phyloP scores from a whole-genome alignment of 2,329 filamentous ascomycete species.

The Xylariaceae sp. region DNA sequence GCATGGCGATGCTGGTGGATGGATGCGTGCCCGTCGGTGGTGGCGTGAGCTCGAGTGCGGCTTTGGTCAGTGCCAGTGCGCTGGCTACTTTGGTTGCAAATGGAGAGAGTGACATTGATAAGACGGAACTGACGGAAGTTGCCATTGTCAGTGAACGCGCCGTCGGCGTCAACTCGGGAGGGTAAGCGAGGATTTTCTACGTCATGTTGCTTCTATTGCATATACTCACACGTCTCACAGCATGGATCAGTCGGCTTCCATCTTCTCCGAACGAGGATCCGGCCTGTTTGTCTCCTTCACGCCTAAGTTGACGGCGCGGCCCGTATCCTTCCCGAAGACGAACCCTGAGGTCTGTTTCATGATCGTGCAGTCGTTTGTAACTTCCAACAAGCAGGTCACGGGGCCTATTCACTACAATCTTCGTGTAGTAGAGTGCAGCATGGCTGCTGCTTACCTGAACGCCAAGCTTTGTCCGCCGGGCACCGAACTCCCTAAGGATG shows the following conservation, averaged over 20 bases:
- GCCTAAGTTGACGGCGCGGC: conserved; percentile 67
- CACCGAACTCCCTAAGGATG: conserved; percentile 65
- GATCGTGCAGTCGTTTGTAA: conserved; percentile 90
- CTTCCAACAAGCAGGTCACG: conserved; percentile 90
- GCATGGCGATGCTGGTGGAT: conserved; percentile 85
- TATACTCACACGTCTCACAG: conserved; percentile 39
- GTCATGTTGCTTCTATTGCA: conserved; percentile 17
- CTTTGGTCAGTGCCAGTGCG: conserved; percentile 85
- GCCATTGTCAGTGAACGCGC: conserved; percentile 91
- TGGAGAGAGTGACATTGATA: conserved; percentile 71
- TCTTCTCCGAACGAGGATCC: conserved; percentile 80
- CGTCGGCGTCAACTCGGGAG: conserved; percentile 94
- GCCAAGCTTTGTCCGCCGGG: conserved; percentile 51
- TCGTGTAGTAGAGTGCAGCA: conserved; percentile 88
- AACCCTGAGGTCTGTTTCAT: conserved; percentile 83
- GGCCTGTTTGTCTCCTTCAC: conserved; percentile 88
- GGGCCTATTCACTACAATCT: conserved; percentile 95
- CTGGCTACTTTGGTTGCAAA: conserved; percentile 85
- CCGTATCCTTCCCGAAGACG: conserved; percentile 76
- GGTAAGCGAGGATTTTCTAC: conserved; percentile 48
- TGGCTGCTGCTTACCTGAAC: conserved; percentile 69
- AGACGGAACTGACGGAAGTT: conserved; percentile 85
- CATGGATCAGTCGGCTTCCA: conserved; percentile 96
- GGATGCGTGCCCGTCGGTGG: conserved; percentile 89
- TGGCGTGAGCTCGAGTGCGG: conserved; percentile 87